Evolutionary conservation across 1,284 basidiomycete genomes (phyloP), one percentile per base, ranked within the genome.

Genomic region (Heliocybe sulcata): DNA sequence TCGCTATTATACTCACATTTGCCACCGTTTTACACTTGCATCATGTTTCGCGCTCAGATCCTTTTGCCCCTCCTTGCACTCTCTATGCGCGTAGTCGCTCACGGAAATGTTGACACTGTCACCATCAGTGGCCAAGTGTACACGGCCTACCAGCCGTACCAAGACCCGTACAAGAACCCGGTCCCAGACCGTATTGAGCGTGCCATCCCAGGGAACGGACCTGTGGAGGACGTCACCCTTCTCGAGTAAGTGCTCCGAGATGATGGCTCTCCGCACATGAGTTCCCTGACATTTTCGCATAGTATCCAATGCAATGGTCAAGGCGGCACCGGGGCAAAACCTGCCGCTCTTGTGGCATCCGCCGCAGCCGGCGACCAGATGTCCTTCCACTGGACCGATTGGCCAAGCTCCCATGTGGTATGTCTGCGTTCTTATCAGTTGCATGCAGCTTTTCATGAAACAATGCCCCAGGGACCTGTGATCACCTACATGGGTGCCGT

Each of bases 311-410:
- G 74, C 63, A 77, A 76, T 56, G 74, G 73, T 0, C 74, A 69
- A 42, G 74, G 70, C 35, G 73, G 72, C 23, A 59, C 61, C 22
- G 69, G 65, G 12, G 73, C 73, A n/a, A 68, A 69, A 1, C 77
- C 78, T 11, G 76, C 77, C 12, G 66, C 75, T 3, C 63, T 78
- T 29, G 66, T 64, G 55, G 78, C 70, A 1, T 74, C 73, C 1
- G 69, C 76, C 26, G 69, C 74, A 3, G 74, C 78, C 14, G 78
- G 77, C 1, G 68, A 71, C 9, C 59, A 67, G 26, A 63, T 79
- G 22, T 61, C 67, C 16, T 61, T 79, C 25, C 76, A 77, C 62
- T 79, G 77, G 77, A 79, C 77, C 0, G 68, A 71, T 2, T 80
- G 78, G 77, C 77, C 75, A 0, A 70, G 71, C 45, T 73, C 69